Percentiles rank a stretch among this genome's conserved stretches.
These are phyloP conservation scores for Verbascum thapsus DNA, from an alignment of 257 asterid species.

Conservation along the genomic window DNA sequence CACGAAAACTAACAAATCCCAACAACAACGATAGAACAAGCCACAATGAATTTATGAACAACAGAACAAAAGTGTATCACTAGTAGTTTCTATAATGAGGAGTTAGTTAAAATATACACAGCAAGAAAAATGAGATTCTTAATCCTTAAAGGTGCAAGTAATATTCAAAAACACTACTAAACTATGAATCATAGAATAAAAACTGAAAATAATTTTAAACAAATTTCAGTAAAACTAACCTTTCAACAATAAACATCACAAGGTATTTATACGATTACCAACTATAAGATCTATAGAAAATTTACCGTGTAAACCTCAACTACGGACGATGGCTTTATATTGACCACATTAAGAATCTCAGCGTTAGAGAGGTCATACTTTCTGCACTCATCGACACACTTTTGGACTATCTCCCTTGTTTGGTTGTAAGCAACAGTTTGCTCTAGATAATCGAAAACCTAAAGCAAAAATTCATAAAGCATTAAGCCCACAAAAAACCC, in stretches of 20 bases:
- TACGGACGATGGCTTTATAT: constrained; percentile 57
- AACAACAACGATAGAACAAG: neutral
- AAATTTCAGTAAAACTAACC: neutral
- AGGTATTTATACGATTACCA: neutral
- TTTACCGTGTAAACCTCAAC: constrained; percentile 71
- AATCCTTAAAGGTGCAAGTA: neutral
- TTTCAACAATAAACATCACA: neutral
- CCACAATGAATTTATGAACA: neutral
- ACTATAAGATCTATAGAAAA: neutral
- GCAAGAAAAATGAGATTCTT: too few relatives aligned
- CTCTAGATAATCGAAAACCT: constrained; percentile 84
- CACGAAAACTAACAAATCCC: neutral
- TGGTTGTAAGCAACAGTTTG: constrained; percentile 63
- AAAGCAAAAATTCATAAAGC: neutral
- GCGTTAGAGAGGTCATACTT: constrained; percentile 60
- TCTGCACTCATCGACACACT: constrained; percentile 49
- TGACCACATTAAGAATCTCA: constrained; percentile 69
- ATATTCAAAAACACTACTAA: too few relatives aligned
- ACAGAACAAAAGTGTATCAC: neutral
- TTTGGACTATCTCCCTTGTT: constrained; percentile 47
- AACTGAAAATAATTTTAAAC: too few relatives aligned
- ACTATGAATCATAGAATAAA: too few relatives aligned
- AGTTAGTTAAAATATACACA: too few relatives aligned
- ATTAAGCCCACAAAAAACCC: neutral
- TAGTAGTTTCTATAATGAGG: too few relatives aligned